Conservation (phyloP, 495 filamentous ascomycete species). For the Daldinia bambusicola region DNA sequence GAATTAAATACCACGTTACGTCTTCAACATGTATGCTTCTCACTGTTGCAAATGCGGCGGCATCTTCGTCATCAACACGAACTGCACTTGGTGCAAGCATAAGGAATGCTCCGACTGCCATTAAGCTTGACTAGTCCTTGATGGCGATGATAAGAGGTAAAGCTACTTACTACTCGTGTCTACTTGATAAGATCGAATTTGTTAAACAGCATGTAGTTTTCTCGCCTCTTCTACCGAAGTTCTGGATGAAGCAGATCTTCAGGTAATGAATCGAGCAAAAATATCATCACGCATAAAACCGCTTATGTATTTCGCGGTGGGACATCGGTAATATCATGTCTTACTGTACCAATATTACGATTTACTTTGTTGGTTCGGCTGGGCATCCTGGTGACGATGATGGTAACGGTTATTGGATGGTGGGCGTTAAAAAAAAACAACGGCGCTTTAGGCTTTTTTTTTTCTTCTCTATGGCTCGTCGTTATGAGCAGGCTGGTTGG, state of each 20-base stretch:
- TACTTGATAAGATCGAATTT: not conserved
- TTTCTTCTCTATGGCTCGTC: constrained; percentile 1
- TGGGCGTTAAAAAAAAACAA: constrained; percentile 21
- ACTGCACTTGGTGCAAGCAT: constrained; percentile 57
- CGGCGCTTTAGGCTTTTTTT: constrained; percentile 13
- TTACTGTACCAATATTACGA: constrained; percentile 9
- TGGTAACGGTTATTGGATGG: constrained; percentile 15
- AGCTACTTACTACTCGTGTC: not conserved
- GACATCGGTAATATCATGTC: constrained; percentile 14
- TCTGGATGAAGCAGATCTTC: constrained; percentile 13
- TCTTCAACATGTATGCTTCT: constrained; percentile 51
- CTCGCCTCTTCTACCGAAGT: constrained; percentile 8
- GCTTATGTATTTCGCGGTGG: constrained; percentile 12
- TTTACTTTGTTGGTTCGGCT: constrained; percentile 19
- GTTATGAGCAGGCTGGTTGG: constrained; percentile 12
- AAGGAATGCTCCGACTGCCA: constrained; percentile 55
- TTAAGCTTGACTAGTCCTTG: constrained; percentile 37
- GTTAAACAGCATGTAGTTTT: constrained; percentile 20
- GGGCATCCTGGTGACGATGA: constrained; percentile 19
- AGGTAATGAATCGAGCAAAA: constrained; percentile 3
- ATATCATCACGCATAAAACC: constrained; percentile 4
- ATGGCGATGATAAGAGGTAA: not conserved
- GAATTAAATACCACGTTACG: constrained; percentile 30
- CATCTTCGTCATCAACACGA: constrained; percentile 60
- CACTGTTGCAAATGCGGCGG: constrained; percentile 61